Conservation (phyloP, 108 stramenopile genomes). For the Licmophora abbreviata region DNA sequence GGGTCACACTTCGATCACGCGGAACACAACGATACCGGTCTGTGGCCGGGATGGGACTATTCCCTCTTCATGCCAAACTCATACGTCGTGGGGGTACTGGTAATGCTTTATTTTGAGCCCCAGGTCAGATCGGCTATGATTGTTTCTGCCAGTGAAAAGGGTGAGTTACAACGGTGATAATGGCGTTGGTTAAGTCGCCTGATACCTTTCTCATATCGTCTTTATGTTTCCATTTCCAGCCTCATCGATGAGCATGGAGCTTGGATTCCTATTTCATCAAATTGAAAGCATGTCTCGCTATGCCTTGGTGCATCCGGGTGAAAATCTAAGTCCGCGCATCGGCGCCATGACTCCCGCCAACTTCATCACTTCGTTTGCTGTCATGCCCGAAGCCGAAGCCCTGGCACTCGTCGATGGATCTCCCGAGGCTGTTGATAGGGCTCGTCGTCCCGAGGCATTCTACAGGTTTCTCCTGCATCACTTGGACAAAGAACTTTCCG, state of each 20-base stretch:
- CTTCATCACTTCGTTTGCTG: conserved; percentile 50
- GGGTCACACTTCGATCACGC: conserved; percentile 57
- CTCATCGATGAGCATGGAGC: conserved; percentile 44
- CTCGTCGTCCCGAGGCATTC: conserved; percentile 74
- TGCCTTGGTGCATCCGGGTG: conserved; percentile 37
- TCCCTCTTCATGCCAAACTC: conserved; percentile 54
- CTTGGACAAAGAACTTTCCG: conserved; percentile 50
- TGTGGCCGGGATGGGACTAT: conserved; percentile 83
- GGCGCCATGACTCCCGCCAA: conserved; percentile 66
- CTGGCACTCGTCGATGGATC: conserved; percentile 74
- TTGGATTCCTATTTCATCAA: conserved; percentile 72
- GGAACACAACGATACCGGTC: conserved; percentile 52
- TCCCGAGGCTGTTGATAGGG: conserved; percentile 51
- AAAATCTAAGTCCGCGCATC: conserved; percentile 19
- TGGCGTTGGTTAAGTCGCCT: background rate
- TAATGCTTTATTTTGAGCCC: conserved; percentile 62
- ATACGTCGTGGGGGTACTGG: conserved; percentile 44
- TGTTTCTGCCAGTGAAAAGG: conserved; percentile 23
- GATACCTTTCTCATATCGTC: background rate
- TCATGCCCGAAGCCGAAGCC: conserved; percentile 67
- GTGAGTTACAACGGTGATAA: too few species aligned
- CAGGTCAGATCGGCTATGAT: conserved; percentile 50
- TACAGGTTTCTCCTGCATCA: conserved; percentile 78
- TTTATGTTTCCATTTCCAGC: too few species aligned
- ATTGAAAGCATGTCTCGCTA: conserved; percentile 58